These are phyloP conservation scores for Mentha longifolia DNA, from an alignment of 257 asterid genomes.

Conservation along the genomic window DNA sequence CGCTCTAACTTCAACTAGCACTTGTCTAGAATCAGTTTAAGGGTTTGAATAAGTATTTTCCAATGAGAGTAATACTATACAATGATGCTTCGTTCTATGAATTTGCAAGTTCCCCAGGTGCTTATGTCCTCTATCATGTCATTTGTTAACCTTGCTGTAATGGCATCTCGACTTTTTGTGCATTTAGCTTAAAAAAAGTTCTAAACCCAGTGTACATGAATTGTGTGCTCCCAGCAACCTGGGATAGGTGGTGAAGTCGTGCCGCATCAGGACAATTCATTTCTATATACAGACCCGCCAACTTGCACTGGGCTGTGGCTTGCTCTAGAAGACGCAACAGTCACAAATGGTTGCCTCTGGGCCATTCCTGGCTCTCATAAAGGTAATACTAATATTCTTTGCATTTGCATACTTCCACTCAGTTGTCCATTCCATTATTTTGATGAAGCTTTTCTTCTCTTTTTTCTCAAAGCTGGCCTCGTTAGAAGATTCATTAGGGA, in stretches of 20 bases:
- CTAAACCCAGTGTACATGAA: conserved; percentile 13
- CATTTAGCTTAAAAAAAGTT: neutral
- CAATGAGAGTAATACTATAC: too few relatives aligned
- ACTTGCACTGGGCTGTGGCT: conserved; percentile 97
- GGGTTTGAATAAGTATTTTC: too few relatives aligned
- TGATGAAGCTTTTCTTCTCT: conserved; percentile 6
- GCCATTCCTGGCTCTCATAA: conserved; percentile 90
- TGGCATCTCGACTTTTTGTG: neutral
- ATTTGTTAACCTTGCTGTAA: neutral
- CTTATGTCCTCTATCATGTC: neutral
- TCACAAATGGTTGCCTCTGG: conserved; percentile 91
- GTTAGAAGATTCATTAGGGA: conserved; percentile 92
- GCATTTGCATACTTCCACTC: conserved; percentile 3
- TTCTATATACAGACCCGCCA: conserved; percentile 62
- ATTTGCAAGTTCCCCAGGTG: conserved; percentile 7
- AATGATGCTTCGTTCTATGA: neutral
- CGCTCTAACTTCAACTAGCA: too few relatives aligned
- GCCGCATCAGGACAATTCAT: conserved; percentile 93
- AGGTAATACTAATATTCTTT: conserved; percentile 42
- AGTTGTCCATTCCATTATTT: conserved; percentile 11
- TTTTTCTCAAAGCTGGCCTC: conserved; percentile 62
- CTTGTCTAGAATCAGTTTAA: too few relatives aligned
- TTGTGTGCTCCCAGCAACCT: conserved; percentile 67
- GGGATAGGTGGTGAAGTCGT: conserved; percentile 89
- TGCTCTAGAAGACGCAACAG: conserved; percentile 83